Percentiles rank a stretch among this genome's conserved stretches.
phyloP scores from a whole-genome alignment of 1,284 basidiomycete species.

The Termitomyces sp. region DNA sequence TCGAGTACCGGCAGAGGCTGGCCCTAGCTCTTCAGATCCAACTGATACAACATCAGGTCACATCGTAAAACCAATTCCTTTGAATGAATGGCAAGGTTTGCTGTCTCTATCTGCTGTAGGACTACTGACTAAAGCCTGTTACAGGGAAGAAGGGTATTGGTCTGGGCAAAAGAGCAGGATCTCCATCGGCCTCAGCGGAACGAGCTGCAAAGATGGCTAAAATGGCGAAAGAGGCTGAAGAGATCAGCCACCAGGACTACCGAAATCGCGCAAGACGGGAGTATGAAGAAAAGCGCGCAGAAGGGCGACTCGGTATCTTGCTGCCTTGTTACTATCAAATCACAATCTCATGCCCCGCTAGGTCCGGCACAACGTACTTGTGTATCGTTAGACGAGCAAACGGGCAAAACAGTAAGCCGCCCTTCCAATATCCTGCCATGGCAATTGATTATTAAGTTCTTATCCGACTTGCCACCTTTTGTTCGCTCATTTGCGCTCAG shows the following conservation, averaged over 20 bases:
- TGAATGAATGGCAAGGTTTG: constrained; percentile 73
- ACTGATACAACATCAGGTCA: constrained; percentile 27
- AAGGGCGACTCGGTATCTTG: constrained; percentile 49
- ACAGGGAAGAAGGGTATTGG: constrained; percentile 77
- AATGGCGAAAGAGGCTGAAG: constrained; percentile 53
- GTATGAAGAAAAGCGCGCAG: constrained; percentile 70
- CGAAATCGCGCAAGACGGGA: constrained; percentile 63
- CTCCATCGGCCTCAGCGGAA: constrained; percentile 53
- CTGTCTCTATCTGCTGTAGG: not conserved
- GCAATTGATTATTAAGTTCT: not conserved
- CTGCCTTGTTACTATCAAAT: not conserved
- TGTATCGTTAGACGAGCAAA: constrained; percentile 63
- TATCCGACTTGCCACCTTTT: not conserved
- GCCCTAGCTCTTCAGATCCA: not conserved
- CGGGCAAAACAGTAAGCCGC: constrained; percentile 52
- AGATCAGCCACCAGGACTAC: constrained; percentile 50
- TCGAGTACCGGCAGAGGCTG: constrained; percentile 5
- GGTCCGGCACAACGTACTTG: constrained; percentile 68
- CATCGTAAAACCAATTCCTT: constrained; percentile 57
- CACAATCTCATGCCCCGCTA: constrained; percentile 14
- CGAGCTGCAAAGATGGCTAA: constrained; percentile 66
- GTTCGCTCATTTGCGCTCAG: constrained; percentile 33
- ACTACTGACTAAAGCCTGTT: constrained; percentile 2
- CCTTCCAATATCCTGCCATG: constrained; percentile 3
- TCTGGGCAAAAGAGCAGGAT: constrained; percentile 59